These are phyloP conservation scores for Verruconis gallopava DNA, from an alignment of 2,329 filamentous ascomycete genomes.

Conservation along the genomic window DNA sequence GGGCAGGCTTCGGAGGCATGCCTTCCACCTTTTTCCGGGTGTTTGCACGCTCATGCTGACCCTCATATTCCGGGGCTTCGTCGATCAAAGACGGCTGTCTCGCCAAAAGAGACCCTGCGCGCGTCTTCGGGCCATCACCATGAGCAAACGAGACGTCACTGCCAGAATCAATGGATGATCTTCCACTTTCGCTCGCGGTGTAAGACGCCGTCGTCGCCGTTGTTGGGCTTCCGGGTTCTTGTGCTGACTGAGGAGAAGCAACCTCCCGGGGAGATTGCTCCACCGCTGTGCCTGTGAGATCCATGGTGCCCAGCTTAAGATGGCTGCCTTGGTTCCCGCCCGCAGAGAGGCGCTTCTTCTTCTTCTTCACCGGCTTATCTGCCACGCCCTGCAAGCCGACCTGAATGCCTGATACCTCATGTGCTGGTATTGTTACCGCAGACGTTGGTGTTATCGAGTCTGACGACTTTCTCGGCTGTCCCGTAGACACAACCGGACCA, in stretches of 20 bases:
- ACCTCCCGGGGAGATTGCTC: neutral
- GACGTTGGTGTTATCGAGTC: neutral
- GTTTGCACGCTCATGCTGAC: constrained; percentile 2
- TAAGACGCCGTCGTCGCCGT: too few species aligned
- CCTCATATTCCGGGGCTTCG: constrained; percentile 2
- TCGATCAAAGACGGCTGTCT: constrained; percentile 6
- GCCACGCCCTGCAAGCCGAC: constrained; percentile 24
- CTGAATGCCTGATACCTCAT: constrained; percentile 11
- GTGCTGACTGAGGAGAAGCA: neutral
- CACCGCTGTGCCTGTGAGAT: constrained; percentile 33
- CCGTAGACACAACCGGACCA: constrained; percentile 20
- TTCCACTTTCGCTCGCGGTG: neutral
- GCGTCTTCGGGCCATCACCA: neutral
- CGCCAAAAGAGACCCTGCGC: constrained; percentile 1
- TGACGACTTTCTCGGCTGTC: neutral
- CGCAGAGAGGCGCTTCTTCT: constrained; percentile 19
- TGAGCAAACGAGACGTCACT: neutral
- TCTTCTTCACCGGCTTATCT: constrained; percentile 28
- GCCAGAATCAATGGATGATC: neutral
- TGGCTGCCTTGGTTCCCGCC: constrained; percentile 26
- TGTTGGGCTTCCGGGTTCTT: too few species aligned
- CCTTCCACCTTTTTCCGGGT: constrained; percentile 4
- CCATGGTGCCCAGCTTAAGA: constrained; percentile 26
- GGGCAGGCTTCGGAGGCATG: neutral
- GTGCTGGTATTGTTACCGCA: neutral